Conservation (phyloP, 2,329 filamentous ascomycete genomes). For the Stachybotrys chlorohalonatus region DNA sequence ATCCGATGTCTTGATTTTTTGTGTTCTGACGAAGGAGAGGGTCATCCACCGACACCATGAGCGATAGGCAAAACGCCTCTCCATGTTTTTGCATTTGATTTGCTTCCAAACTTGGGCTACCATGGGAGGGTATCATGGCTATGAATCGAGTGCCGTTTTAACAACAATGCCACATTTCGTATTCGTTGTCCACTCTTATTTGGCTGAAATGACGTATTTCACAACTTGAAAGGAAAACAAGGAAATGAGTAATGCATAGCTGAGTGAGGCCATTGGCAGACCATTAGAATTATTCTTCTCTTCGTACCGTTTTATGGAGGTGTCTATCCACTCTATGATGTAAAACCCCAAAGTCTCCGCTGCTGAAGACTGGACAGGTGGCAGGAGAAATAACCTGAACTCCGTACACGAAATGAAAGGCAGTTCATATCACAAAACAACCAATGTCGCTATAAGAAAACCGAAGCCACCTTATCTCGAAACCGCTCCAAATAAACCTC, state of each 20-base stretch:
- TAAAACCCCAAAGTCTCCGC: not conserved
- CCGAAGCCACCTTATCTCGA: not conserved
- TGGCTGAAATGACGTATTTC: too few relatives aligned
- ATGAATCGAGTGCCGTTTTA: too few relatives aligned
- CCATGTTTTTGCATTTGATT: too few relatives aligned
- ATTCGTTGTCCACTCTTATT: too few relatives aligned
- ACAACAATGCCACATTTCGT: too few relatives aligned
- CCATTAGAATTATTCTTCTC: not conserved
- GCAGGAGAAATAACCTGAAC: not conserved
- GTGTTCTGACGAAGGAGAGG: too few relatives aligned
- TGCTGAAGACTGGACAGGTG: not conserved
- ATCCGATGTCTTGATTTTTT: too few relatives aligned
- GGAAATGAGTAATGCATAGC: not conserved
- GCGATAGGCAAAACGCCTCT: too few relatives aligned
- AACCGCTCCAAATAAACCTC: not conserved
- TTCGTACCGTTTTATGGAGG: not conserved
- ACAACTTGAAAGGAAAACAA: too few relatives aligned
- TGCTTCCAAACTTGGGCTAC: too few relatives aligned
- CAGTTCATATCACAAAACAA: not conserved
- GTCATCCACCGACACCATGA: too few relatives aligned
- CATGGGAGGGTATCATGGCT: too few relatives aligned
- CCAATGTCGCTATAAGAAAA: not conserved
- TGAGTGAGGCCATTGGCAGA: not conserved
- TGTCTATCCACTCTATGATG: not conserved
- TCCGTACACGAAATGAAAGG: not conserved